Conservation (phyloP, 2,329 filamentous ascomycete genomes). For the Ophiostoma tasmaniense region DNA sequence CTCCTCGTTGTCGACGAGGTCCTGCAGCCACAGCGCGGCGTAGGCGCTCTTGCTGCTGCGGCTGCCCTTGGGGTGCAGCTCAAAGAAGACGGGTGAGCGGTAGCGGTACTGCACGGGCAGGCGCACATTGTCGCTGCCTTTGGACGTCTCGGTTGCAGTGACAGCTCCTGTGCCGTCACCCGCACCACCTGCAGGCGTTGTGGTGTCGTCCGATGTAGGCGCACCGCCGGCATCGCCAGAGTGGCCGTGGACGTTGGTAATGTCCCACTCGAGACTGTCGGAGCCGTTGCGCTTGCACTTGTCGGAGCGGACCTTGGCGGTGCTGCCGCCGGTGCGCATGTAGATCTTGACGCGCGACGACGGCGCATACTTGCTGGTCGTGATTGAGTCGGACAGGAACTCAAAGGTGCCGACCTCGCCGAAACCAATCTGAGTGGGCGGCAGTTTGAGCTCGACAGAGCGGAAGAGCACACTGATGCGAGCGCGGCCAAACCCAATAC, state of each 20-base stretch:
- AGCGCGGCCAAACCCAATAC: slow-evolving; percentile 82
- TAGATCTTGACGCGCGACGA: slow-evolving; percentile 64
- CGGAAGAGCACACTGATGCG: slow-evolving; percentile 86
- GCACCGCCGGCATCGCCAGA: not conserved
- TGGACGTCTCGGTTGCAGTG: slow-evolving; percentile 21
- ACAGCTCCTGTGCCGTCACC: slow-evolving; percentile 28
- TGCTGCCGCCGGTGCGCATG: slow-evolving; percentile 76
- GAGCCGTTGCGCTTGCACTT: slow-evolving; percentile 54
- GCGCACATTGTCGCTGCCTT: slow-evolving; percentile 42
- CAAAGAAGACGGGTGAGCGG: slow-evolving; percentile 80
- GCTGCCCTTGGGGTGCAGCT: slow-evolving; percentile 65
- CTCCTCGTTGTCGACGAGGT: slow-evolving; percentile 72
- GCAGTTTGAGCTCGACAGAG: slow-evolving; percentile 75
- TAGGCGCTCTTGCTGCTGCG: slow-evolving; percentile 64
- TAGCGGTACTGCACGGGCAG: slow-evolving; percentile 88
- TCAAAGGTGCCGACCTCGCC: slow-evolving; percentile 93
- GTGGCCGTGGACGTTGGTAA: slow-evolving; percentile 22
- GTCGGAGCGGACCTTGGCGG: slow-evolving; percentile 57
- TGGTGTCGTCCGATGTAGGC: not conserved
- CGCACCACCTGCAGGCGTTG: not conserved
- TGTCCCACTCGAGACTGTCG: slow-evolving; percentile 40
- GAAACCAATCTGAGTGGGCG: slow-evolving; percentile 74
- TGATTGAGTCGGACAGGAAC: slow-evolving; percentile 64
- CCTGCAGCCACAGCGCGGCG: slow-evolving; percentile 76
- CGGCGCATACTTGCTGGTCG: slow-evolving; percentile 52